These are phyloP conservation scores for Prototheca wickerhamii DNA, from an alignment of 163 green algal species.

Conservation along the genomic window DNA sequence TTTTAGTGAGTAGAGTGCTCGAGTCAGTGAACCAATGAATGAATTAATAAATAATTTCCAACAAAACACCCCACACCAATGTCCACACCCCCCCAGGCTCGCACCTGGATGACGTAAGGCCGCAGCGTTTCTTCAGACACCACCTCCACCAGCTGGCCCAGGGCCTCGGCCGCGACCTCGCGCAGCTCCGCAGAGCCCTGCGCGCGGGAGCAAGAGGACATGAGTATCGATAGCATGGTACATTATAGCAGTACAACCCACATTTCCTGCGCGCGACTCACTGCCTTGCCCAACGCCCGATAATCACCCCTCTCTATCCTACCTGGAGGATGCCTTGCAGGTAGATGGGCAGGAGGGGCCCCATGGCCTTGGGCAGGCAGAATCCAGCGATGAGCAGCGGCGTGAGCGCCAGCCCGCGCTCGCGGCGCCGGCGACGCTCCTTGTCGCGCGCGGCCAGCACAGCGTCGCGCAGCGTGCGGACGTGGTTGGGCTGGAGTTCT, in stretches of 20 bases:
- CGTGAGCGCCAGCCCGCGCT: conserved; percentile 29
- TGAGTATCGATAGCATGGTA: background rate
- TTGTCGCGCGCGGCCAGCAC: conserved; percentile 66
- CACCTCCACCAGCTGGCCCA: conserved; percentile 79
- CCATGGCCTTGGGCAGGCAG: conserved; percentile 76
- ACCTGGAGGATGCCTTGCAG: conserved; percentile 77
- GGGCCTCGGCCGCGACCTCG: conserved; percentile 77
- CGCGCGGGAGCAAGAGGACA: background rate
- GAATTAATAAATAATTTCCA: too few relatives aligned
- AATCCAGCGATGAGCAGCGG: conserved; percentile 70
- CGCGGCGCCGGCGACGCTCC: too few relatives aligned
- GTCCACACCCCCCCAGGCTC: too few relatives aligned
- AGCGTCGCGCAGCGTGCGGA: conserved; percentile 56
- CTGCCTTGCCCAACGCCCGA: too few relatives aligned
- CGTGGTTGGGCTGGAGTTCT: conserved; percentile 56
- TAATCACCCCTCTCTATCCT: background rate
- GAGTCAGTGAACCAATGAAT: too few relatives aligned
- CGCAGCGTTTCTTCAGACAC: conserved; percentile 68
- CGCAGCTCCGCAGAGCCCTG: conserved; percentile 67
- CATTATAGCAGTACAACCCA: too few relatives aligned
- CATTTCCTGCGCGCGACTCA: too few relatives aligned
- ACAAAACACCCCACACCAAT: too few relatives aligned
- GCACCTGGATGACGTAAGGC: conserved; percentile 79
- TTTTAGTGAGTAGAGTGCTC: too few relatives aligned
- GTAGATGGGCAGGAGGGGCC: conserved; percentile 86